These are phyloP conservation scores for Austropuccinia psidii DNA, from an alignment of 1,284 basidiomycete species.

Conservation along the genomic window DNA sequence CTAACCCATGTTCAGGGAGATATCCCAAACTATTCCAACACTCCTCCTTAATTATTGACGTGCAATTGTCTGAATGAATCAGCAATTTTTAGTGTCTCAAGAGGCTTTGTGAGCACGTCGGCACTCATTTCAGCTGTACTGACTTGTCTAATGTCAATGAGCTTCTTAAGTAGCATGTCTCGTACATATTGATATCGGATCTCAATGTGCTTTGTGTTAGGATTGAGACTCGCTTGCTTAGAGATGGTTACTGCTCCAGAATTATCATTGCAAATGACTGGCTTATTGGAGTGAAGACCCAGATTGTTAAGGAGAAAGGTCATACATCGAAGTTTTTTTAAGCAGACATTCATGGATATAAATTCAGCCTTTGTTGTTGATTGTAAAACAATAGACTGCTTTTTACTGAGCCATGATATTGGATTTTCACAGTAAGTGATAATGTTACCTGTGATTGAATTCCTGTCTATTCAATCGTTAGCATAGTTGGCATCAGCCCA, in stretches of 20 bases:
- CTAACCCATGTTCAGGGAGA: too few relatives aligned
- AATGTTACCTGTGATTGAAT: not conserved
- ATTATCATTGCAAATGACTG: not conserved
- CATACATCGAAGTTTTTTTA: not conserved
- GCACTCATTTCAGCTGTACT: not conserved
- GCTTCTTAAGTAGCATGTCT: not conserved
- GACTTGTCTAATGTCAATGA: not conserved
- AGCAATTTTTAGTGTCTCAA: not conserved
- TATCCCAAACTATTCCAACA: too few relatives aligned
- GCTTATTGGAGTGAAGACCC: not conserved
- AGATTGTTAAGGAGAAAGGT: not conserved
- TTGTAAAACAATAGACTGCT: not conserved
- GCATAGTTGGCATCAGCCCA: constrained; percentile 13
- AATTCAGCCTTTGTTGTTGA: not conserved
- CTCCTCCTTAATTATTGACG: too few relatives aligned
- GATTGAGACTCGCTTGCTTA: not conserved
- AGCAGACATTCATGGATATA: not conserved
- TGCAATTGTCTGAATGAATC: too few relatives aligned
- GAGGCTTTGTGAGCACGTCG: not conserved
- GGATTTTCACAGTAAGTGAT: not conserved
- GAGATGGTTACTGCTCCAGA: not conserved
- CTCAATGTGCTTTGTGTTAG: constrained; percentile 19
- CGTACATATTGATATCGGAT: constrained; percentile 15
- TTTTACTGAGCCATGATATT: not conserved
- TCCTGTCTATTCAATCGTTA: not conserved